Evolutionary conservation across 2,329 filamentous ascomycete genomes (phyloP).

Genomic region (Neocucurbitaria cava): DNA sequence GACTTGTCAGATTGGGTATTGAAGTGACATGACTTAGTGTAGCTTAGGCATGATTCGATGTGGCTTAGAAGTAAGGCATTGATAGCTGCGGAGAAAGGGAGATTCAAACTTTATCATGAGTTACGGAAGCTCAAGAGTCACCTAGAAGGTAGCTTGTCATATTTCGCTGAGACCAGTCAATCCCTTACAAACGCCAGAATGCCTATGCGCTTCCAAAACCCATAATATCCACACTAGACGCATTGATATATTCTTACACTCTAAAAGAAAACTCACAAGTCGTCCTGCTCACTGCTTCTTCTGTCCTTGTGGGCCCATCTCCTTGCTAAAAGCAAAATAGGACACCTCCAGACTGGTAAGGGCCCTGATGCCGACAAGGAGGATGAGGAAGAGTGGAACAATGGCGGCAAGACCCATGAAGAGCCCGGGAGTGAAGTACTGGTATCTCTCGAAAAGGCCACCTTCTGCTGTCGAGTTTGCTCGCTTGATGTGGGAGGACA

Average conservation of each 20-base stretch:
- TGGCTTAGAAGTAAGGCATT: no score
- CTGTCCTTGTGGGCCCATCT: constrained; percentile 86
- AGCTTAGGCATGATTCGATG: no score
- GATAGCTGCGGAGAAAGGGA: no score
- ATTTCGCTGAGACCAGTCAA: neutral
- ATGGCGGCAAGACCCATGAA: constrained; percentile 83
- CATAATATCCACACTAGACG: constrained; percentile 16
- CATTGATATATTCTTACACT: constrained; percentile 2
- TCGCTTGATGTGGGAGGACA: constrained; percentile 44
- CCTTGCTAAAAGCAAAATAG: constrained; percentile 95
- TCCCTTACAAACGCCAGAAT: constrained; percentile 19
- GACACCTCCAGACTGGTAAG: constrained; percentile 84
- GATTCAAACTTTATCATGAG: no score
- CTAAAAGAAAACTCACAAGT: neutral
- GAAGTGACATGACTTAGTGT: no score
- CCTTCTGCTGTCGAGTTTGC: constrained; percentile 32
- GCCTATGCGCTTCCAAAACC: constrained; percentile 21
- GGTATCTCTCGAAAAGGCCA: constrained; percentile 85
- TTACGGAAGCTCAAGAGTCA: no score
- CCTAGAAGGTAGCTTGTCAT: neutral
- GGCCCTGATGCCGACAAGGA: constrained; percentile 78
- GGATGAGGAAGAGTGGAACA: constrained; percentile 75
- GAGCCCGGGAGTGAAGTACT: constrained; percentile 89
- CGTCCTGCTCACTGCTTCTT: constrained; percentile 69
- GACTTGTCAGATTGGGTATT: constrained; percentile 49